Evolutionary conservation across 2,329 filamentous ascomycete genomes (phyloP), one percentile per base, ranked within the genome.

Genomic region (Curvularia eragrostidis): DNA sequence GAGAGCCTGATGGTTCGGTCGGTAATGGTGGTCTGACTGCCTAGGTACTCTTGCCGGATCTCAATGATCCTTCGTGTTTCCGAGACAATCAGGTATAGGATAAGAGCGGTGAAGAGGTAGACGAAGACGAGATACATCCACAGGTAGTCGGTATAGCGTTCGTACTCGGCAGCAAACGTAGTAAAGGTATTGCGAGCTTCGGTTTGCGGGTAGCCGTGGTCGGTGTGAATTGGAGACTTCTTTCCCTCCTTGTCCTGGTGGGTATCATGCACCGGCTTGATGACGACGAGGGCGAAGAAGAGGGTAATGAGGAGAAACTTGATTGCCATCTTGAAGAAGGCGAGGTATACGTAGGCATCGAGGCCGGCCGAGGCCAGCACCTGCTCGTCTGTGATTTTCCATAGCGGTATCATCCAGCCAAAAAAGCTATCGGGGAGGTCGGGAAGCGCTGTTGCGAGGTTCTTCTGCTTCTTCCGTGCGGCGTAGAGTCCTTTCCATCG

Each of bases 121-220:
- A 93, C 91, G 69, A 99, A 99, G n/a, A 91, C 82, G 13, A 97
- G 85, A 71, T 98, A 97, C 70, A 94, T 91, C 93, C 94, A 97
- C 1, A 97, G 80, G 68, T 93, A 97, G 56, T 82, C 81, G 15
- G 77, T 80, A 53, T 79, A 77, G 55, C 76, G 74, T 75, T 75
- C 72, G 57, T 75, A 77, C 69, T 74, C 70, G 19, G 66, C 54
- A 10, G 63, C 58, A 24, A 71, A 63, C 1, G 62, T 54, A 10
- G 57, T 52, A 60, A 71, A 67, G 6, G 55, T 54, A 5, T 65
- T 71, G 19, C 70, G 70, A 28, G 52, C 49, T 28, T 70, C 66
- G 9, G 74, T 48, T 18, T 46, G 62, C 15, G 64, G 44, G 7
- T 57, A 50, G n/a, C 57, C 42, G 21, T 59, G 55, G 26, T 68